A percentile compares a stretch with the other conserved stretches of the same genome.
phyloP scores from a whole-genome alignment of 202 grass and related monocot genomes.

The Cymbopogon flexuosus region DNA sequence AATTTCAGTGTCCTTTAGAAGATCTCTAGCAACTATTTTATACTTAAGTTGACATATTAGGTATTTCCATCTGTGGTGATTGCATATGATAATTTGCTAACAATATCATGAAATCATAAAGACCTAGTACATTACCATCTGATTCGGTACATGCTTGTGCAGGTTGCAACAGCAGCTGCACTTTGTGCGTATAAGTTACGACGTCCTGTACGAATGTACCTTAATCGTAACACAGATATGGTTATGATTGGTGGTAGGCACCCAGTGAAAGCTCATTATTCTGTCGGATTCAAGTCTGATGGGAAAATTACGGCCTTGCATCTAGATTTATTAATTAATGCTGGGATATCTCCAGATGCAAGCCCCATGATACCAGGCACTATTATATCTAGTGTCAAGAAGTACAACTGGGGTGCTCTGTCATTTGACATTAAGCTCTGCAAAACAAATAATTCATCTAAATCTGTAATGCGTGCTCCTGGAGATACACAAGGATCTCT shows the following conservation, averaged over 20 bases:
- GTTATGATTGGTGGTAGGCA: conserved; percentile 63
- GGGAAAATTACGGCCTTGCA: conserved; percentile 76
- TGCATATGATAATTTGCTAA: background rate
- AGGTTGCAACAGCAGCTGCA: conserved; percentile 72
- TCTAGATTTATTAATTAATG: conserved; percentile 51
- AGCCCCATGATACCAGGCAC: conserved; percentile 38
- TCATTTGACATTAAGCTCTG: conserved; percentile 68
- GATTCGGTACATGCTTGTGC: conserved; percentile 19
- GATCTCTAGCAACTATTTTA: background rate
- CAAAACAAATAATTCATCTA: conserved; percentile 71
- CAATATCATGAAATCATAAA: background rate
- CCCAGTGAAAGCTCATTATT: conserved; percentile 62
- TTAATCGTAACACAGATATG: conserved; percentile 75
- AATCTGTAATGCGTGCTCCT: conserved; percentile 75
- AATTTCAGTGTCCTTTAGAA: background rate
- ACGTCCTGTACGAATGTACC: conserved; percentile 62
- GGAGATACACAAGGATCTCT: conserved; percentile 73
- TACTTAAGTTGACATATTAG: background rate
- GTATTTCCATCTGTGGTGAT: background rate
- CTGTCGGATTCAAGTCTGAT: conserved; percentile 72
- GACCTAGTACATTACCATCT: background rate
- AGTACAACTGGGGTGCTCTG: conserved; percentile 85
- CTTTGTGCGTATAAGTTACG: conserved; percentile 59
- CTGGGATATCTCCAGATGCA: conserved; percentile 62
- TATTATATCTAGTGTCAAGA: conserved; percentile 53